Percentiles rank a stretch among this genome's conserved stretches.
These are phyloP conservation scores for Chaetomium globosum DNA, from an alignment of 2,329 filamentous ascomycete genomes.

Conservation along the genomic window DNA sequence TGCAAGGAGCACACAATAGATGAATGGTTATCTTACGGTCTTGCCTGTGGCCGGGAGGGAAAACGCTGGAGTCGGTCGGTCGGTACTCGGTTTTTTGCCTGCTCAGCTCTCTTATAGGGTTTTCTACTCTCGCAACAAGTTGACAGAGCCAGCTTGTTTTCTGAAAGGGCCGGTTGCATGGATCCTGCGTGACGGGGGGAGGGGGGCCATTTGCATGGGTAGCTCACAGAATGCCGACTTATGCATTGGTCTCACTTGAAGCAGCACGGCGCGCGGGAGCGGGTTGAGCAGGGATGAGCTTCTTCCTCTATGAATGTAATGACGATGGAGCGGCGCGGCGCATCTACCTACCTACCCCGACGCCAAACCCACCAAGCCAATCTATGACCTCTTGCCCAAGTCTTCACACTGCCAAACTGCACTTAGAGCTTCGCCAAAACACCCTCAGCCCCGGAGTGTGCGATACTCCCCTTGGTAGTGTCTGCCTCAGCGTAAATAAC, in stretches of 20 bases:
- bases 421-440: slow-evolving; percentile 57
- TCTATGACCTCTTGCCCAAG: slow-evolving; percentile 19
- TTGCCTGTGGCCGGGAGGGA: slow-evolving; percentile 35
- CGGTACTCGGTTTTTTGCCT: slow-evolving; percentile 38
- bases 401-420: background rate
- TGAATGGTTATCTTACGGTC: slow-evolving; percentile 36
- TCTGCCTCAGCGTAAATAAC: slow-evolving; percentile 79
- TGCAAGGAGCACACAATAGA: slow-evolving; percentile 32
- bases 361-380: slow-evolving; percentile 15
- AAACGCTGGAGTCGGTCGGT: slow-evolving; percentile 39
- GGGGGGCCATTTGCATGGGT: slow-evolving; percentile 39
- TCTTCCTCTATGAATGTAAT: slow-evolving; percentile 12
- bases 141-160: slow-evolving; percentile 35
- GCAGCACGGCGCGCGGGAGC: slow-evolving; percentile 11
- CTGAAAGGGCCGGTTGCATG: slow-evolving; percentile 39
- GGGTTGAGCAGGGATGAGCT: background rate
- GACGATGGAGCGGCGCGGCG: background rate
- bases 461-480: slow-evolving; percentile 51
- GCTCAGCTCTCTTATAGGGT: slow-evolving; percentile 37
- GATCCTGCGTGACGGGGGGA: slow-evolving; percentile 38
- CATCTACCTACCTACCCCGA: slow-evolving; percentile 3
- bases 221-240: slow-evolving; percentile 40
- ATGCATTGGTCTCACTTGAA: slow-evolving; percentile 36
- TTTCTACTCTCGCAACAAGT: slow-evolving; percentile 35
- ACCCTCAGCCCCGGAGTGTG: slow-evolving; percentile 56